Base-by-base conservation (phyloP, 805 yeast genomes). In the Candida coquimbonensis region DNA sequence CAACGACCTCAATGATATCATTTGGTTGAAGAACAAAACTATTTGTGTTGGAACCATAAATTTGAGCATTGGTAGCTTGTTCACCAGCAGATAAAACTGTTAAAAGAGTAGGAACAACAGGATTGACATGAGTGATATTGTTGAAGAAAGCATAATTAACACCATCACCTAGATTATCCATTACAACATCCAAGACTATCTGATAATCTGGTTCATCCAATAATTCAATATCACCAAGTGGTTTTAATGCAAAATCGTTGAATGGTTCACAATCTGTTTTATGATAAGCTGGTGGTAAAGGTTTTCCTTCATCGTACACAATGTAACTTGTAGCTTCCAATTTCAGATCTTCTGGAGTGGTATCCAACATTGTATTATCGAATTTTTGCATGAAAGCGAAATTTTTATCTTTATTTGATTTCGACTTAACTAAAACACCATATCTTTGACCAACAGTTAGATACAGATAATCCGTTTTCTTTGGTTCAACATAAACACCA, bases 361-460 rank as follows among this genome's bases (percentile, higher is more conserved):
- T 62, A 66, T 85, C 95, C 61, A 85, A 69, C 91, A 85, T 84
- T 2, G 73, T 69, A 43, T 67, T 69, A 62, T 84, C 91, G 50
- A 82, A 62, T 12, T 72, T 67, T 52, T 79, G 81, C 72, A 82
- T 75, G 47, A 85, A 67, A 5, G 83, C 75, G 59, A 67, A 83
- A 56, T 82, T 80, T 48, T 66, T 72, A 9, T 56, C 59, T 17
- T 72, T 53, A 36, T 49, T 53, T 2, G 60, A 45, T 57, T 80
- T 80, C 8, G 93, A 75, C 35, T 71, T 74, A 16, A 88, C 65
- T 50, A 87, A 65, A 2, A 87, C 83, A 36, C 87, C 73, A 59
- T 83, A 78, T 59, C 97, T 71, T 66, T 90, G 96, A 9, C 91
- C 96, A 19, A 84, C 88, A 0, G 91, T 74, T 35, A 85, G 56